Evolutionary conservation across 306 rosid genomes (phyloP), one percentile per base, ranked within the genome.

Genomic region (Canavalia gladiata): DNA sequence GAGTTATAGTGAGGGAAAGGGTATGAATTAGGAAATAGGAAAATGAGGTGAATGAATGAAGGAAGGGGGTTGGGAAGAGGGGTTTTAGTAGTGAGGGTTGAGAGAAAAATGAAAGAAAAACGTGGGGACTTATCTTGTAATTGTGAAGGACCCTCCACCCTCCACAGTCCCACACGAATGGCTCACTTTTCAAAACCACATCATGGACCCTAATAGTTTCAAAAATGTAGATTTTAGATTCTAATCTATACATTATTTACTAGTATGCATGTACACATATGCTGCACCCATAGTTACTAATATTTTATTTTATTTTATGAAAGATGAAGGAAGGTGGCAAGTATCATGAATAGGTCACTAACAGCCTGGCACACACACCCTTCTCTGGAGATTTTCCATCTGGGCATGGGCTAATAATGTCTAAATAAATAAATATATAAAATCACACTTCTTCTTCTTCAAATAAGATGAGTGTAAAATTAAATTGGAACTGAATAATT

Each of bases 81-180:
- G 87, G 63, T 74, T 82, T 84, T 76, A 76, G 52, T 43, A 68
- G 79, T 50, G 25, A 42, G 30, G 58, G 8, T 18, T 18, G 25
- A 10, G 43, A 25, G 78, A 0, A 5, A 33, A 76, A 83, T 67
- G 12, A 57, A 77, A 70, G 51, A 28, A 41, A 18, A 65, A 87
- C 81, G 93, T 69, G 93, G 80, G 74, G 88, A 70, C 60, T 76
- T 68, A 58, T 67, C 47, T 8, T 70, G n/a, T 1, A 13, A 62
- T 31, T 74, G 29, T 4, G 35, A 45, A 63, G 82, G 85, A 46
- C 74, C 87, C 79, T 4, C 37, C 31, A 46, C 74, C 87, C 79
- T 4, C 45, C 31, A 45, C 0, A 71, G 86, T 45, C 86, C 87
- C 86, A 76, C 91, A 85, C 91, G 89, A 84, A 83, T 66, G 91